These are phyloP conservation scores for Epichloe coenophiala DNA, from an alignment of 2,329 filamentous ascomycete species.

Conservation along the genomic window DNA sequence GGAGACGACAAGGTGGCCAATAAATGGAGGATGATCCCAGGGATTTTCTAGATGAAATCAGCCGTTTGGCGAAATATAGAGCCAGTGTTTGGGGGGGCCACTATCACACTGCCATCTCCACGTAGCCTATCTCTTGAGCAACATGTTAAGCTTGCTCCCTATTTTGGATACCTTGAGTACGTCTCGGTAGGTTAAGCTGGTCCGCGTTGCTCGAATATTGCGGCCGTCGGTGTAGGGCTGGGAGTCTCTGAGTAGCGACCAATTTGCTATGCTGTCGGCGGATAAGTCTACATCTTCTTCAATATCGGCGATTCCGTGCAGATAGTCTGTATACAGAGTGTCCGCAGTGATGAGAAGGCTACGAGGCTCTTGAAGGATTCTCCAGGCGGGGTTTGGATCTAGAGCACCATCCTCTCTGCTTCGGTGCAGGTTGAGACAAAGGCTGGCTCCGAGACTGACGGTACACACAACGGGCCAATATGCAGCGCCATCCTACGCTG, in stretches of 20 bases:
- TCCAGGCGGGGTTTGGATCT: constrained; percentile 34
- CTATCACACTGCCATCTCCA: neutral
- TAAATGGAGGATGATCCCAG: constrained; percentile 67
- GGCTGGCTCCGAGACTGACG: constrained; percentile 64
- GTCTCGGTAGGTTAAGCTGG: constrained; percentile 73
- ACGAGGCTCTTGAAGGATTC: constrained; percentile 69
- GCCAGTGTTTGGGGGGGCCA: neutral
- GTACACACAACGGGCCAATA: constrained; percentile 86
- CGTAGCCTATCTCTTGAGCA: constrained; percentile 20
- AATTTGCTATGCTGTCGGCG: constrained; percentile 53
- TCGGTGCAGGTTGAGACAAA: constrained; percentile 66
- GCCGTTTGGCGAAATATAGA: neutral
- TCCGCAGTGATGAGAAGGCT: constrained; percentile 64
- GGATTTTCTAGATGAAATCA: constrained; percentile 34
- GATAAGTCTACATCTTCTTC: constrained; percentile 52
- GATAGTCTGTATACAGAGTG: constrained; percentile 52
- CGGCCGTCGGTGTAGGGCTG: constrained; percentile 34
- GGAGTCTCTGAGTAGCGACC: constrained; percentile 46
- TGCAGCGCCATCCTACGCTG: constrained; percentile 56
- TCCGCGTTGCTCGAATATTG: constrained; percentile 45
- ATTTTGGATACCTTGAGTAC: constrained; percentile 70
- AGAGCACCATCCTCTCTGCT: constrained; percentile 49
- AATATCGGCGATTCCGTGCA: constrained; percentile 62
- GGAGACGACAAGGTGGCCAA: constrained; percentile 46
- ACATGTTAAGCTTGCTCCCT: constrained; percentile 50